Evolutionary conservation across 805 yeast genomes (phyloP), one percentile per base, ranked within the genome.

Genomic region (Spathaspora girioi): DNA sequence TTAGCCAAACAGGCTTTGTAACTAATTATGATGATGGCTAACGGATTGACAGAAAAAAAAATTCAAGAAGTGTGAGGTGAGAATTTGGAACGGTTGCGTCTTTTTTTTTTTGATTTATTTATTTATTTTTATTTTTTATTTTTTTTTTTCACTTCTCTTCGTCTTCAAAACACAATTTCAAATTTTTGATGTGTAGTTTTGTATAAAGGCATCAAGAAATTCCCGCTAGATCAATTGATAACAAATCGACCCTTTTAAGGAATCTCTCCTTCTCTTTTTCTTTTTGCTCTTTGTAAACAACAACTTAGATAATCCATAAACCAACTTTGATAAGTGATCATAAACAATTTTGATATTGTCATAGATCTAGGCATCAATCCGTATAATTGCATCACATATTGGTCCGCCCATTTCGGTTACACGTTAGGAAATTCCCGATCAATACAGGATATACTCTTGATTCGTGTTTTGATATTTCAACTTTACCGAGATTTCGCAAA

Each of bases 221-320:
- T 35, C 18, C 40, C 40, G 14, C 14, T 5, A 35, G 18, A 11
- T 15, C 15, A 35, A 35, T 35, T 35, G 40, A 35, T 35, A 35
- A 35, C 15, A 35, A 35, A 35, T 14, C 14, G 40, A 29, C 14
- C 32, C 32, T 29, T 29, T 29, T 35, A 35, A 11, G 17, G 44
- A 42, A 19, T 42, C 17, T 18, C 27, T 42, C 29, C 17, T 42
- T 19, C 15, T 42, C 29, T 42, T 42, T 42, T 42, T 42, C 29
- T 42, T 42, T 42, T 42, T 42, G 15, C 44, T 42, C 44, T 42
- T 42, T 42, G 44, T 42, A 42, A 14, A 42, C 29, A 42, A 19
- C 27, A 42, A 42, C 29, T 10, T 40, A 4, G n/a, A 23, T 29
- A 29, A 9, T 29, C 14, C 32, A 35, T 15, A 9, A 35, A 35